Evolutionary conservation across 2,329 filamentous ascomycete genomes (phyloP), one percentile per base, ranked within the genome.

Genomic region (Monosporascus ibericus): DNA sequence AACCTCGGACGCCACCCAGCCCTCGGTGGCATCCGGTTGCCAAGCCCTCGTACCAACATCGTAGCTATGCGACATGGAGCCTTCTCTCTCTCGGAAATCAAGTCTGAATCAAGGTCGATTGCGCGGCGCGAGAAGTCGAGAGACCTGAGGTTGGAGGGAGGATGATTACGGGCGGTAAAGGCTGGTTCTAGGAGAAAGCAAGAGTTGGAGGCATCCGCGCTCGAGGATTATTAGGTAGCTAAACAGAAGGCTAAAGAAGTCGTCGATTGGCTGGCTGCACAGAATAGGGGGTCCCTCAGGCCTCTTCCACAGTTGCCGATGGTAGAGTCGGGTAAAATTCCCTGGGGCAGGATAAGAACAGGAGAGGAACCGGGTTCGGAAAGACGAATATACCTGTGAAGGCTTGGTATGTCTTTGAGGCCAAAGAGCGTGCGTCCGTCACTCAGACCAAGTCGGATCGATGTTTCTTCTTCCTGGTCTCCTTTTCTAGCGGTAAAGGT

Each of bases 1-100:
- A 64, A 99, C 88, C 79, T 97, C 92, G 47, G 94, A 96, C 69
- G 92, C 88, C 71, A 99, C 85, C 92, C 94, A 99, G 75, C 94
- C 94, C 74, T 99, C 92, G 56, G 89, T 89, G 70, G 84, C 77
- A 78, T 99, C 94, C 65, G 94, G 92, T 82, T 97, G 94, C 94
- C 94, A 99, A 70, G 92, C 94, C 82, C 90, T 86, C 66, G 92
- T 97, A 69, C 92, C 94, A 68, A 96, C 84, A 80, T 97, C 92
- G 77, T 95, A 97, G 70, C 84, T 90, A 74, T 95, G 88, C 77
- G 90, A 90, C 92, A 96, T 95, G 73, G 71, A 70, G 64, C 63
- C 64, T 60, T 48, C 36, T 48, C 36, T 48, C 27, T 48, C 30
- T 36, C 27, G 17, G 9, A 38, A 38, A n/a, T 18, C 30, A 24